Conservation (phyloP, 441 rosid genomes). For the Theobroma grandiflorum region DNA sequence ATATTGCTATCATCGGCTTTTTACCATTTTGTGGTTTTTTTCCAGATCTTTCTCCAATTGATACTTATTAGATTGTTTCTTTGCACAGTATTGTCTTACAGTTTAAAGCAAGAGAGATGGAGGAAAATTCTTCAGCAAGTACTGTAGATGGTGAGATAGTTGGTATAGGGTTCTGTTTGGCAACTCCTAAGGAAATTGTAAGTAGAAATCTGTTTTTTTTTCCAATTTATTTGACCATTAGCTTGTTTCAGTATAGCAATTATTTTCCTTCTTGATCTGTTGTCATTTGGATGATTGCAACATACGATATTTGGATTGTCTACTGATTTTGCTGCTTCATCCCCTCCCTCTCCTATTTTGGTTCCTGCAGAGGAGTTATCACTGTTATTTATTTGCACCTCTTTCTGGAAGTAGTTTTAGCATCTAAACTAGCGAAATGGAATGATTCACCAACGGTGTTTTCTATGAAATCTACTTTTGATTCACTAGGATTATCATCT, state of each 20-base stretch:
- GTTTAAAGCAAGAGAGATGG: constrained; percentile 48
- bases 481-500: background rate
- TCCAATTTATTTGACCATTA: background rate
- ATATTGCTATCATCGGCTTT: background rate
- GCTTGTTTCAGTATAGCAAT: background rate
- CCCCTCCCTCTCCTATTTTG: background rate
- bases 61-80: background rate
- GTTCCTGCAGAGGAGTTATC: background rate
- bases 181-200: constrained; percentile 76
- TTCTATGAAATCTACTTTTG: constrained; percentile 3
- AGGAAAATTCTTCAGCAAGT: constrained; percentile 50
- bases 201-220: constrained; percentile 42
- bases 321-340: background rate
- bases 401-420: constrained; percentile 4
- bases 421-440: background rate
- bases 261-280: background rate
- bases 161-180: constrained; percentile 78
- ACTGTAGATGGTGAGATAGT: constrained; percentile 74
- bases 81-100: constrained; percentile 19
- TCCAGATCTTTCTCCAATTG: background rate
- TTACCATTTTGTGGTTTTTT: background rate
- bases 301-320: background rate
- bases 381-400: background rate
- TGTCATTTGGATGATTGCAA: constrained; percentile 7
- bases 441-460: background rate